Percentiles rank a stretch among this genome's conserved stretches.
These are phyloP conservation scores for Circinella minor DNA, from an alignment of 371 early-diverging fungal species.

Conservation along the genomic window DNA sequence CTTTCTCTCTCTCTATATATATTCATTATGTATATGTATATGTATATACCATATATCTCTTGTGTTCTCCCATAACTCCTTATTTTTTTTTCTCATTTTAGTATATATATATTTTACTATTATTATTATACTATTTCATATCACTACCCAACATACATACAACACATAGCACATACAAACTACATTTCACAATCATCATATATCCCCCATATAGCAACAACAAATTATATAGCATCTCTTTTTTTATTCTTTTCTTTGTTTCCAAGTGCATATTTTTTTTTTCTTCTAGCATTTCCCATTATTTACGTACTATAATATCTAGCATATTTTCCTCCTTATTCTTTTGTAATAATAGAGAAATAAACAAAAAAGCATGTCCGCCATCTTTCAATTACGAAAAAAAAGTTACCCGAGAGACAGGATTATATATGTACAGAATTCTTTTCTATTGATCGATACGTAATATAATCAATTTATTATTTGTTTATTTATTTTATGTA, in stretches of 20 bases:
- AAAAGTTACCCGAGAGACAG: too few species aligned
- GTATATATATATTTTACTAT: too few species aligned
- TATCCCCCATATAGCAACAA: background rate
- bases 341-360: background rate
- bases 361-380: conserved; percentile 6
- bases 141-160: too few species aligned
- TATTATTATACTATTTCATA: too few species aligned
- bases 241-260: background rate
- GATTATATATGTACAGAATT: too few species aligned
- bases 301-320: background rate
- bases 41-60: too few species aligned
- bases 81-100: background rate
- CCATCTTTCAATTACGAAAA: background rate
- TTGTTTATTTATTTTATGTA: too few species aligned
- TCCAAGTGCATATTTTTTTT: background rate
- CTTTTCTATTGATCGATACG: too few species aligned
- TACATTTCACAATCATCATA: background rate
- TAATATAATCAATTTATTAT: too few species aligned
- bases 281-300: background rate
- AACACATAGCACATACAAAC: background rate
- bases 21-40: too few species aligned
- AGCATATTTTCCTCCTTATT: background rate
- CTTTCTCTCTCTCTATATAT: too few species aligned
- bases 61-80: background rate
- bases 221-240: conserved; percentile 5